Evolutionary conservation across 306 rosid species (phyloP), one percentile per base, ranked within the genome.

Genomic region (Begonia masoniana): DNA sequence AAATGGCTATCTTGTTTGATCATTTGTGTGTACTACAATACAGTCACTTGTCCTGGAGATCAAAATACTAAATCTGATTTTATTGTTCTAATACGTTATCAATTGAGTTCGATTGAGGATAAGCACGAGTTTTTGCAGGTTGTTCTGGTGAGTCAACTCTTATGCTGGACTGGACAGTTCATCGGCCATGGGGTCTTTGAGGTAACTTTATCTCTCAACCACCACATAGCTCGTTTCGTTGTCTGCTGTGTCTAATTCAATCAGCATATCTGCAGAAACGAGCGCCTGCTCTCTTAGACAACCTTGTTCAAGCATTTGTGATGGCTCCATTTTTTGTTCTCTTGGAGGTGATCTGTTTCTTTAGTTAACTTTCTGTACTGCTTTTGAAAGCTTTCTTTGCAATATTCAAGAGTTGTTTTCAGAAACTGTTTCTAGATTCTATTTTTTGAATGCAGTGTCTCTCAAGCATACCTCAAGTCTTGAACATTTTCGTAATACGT

Each of bases 281-380:
- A 50, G 87, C 95, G 39, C 95, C 95, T 10, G 89, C 97, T 64
- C 81, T 85, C 56, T 64, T 82, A 67, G 87, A 88, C 75, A 82
- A 85, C 75, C 78, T 85, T 54, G 48, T 61, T 43, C 95, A 85
- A 43, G 95, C 97, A 58, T 68, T 88, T 47, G 26, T 80, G 54
- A 88, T 88, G 95, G 94, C 85, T 70, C 95, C 95, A 42, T 80
- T 88, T 81, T 82, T 88, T 68, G 97, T 88, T 53, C 65, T 88
- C 71, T 76, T 85, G 26, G 97, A 85, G 97, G 95, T 85, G 72
- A 47, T 60, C 39, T 31, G 8, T 31, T 31, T 31, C 26, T 46
- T 46, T 35, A 12, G 7, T 5, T 24, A n/a, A 47, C 11, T 14
- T n/a, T 7, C 3, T 17, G 19, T 17, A 1, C 19, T 17, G 19